These are phyloP conservation scores for Cymbopogon citratus DNA, from an alignment of 176 grass and related monocot genomes.

Conservation along the genomic window DNA sequence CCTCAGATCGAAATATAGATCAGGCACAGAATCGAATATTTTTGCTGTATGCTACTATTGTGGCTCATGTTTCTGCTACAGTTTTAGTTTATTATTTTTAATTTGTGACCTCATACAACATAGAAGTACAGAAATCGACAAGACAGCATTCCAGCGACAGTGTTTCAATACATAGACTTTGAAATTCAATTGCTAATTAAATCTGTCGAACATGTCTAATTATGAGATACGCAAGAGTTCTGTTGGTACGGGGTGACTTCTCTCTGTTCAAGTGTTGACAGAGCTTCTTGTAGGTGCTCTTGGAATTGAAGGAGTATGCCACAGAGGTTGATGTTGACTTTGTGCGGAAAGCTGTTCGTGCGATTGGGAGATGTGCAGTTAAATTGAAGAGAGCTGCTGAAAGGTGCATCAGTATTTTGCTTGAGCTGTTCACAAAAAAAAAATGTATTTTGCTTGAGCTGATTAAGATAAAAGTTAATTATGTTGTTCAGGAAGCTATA, in stretches of 20 bases:
- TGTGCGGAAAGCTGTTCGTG: slow-evolving; percentile 95
- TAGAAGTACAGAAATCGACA: neutral
- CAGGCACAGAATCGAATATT: slow-evolving; percentile 58
- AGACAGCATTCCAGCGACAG: neutral
- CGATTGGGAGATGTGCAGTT: slow-evolving; percentile 97
- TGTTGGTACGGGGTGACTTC: slow-evolving; percentile 3
- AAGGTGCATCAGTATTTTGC: slow-evolving; percentile 93
- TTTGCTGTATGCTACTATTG: neutral
- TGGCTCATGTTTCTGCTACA: neutral
- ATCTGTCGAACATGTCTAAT: slow-evolving; percentile 10
- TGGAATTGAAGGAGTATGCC: slow-evolving; percentile 99
- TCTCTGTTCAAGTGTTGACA: slow-evolving; percentile 30
- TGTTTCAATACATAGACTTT: neutral
- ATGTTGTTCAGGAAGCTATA: slow-evolving; percentile 98
- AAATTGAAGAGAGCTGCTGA: slow-evolving; percentile 97
- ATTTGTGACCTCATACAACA: neutral
- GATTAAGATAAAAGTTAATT: slow-evolving; percentile 99
- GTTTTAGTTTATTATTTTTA: slow-evolving; percentile 8
- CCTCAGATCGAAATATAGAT: slow-evolving; percentile 92
- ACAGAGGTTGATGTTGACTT: slow-evolving; percentile 99
- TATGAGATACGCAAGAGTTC: neutral
- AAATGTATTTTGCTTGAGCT: slow-evolving; percentile 96
- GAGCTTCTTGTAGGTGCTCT: slow-evolving; percentile 56
- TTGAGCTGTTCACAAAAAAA: too few relatives aligned
- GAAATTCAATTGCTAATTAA: slow-evolving; percentile 7